Base-by-base conservation (phyloP, 257 asterid species). In the Eustoma russellianum region DNA sequence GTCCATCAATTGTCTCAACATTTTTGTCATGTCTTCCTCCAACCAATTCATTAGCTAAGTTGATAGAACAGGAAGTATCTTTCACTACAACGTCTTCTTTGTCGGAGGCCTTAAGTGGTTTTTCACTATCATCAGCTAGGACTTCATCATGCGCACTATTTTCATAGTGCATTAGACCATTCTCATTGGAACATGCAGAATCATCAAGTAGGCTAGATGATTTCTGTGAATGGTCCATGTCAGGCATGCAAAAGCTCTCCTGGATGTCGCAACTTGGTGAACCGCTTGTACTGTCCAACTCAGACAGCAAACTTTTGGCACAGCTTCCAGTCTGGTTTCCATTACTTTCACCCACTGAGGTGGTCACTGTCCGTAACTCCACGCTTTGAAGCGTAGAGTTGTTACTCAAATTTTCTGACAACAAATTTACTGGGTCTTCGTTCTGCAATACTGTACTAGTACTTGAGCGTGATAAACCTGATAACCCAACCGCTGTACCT, bases 331-430 rank as follows among this genome's bases (percentile, higher is more conserved):
- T 33, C 50, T 59, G 68, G 52, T 71, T 56, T 49, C 46, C 69
- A 56, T 46, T 60, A 24, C 52, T 53, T 63, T 58, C 82, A 50
- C 46, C 50, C 52, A 55, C 50, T 48, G 17, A 41, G 19, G 62
- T 43, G 17, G 78, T 55, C 45, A 52, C 70, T 46, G 55, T 52
- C 53, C 57, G 47, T 33, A 77, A 66, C 55, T 65, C 68, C 53
- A 56, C 69, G 54, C 8, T 48, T 54, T 40, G 62, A 35, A 70
- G 61, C 41, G 57, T 54, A 57, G 40, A 62, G 50, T 59, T 65
- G 56, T 50, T 55, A 24, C 47, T 43, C 51, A 38, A 50, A 51
- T 18, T 38, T 41, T 41, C 46, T 5, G 56, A 16, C 19, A 66
- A 19, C 9, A 52, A 34, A 64, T 17, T 49, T 33, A 40, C 48